Conservation (phyloP, 805 yeast species). For the Wickerhamiella siamensis region DNA sequence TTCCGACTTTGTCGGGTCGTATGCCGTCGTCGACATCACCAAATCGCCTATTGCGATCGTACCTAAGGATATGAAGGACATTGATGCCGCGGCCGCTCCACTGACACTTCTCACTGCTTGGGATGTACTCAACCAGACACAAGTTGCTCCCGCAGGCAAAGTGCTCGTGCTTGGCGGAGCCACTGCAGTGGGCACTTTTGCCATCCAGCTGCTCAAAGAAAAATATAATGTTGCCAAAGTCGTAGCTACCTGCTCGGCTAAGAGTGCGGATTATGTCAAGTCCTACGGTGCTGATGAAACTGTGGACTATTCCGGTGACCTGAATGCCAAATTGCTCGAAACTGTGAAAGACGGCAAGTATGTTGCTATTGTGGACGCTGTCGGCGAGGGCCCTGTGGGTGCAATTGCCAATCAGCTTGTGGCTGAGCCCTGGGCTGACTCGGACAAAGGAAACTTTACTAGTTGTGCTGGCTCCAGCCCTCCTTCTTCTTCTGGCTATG, state of each 20-base stretch:
- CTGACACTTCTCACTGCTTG: constrained; percentile 51
- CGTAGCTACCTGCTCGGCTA: constrained; percentile 39
- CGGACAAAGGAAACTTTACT: constrained; percentile 35
- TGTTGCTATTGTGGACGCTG: constrained; percentile 51
- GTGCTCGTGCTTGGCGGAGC: constrained; percentile 62
- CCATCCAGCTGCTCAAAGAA: constrained; percentile 43
- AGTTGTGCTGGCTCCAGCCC: constrained; percentile 43
- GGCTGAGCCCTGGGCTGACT: constrained; percentile 26
- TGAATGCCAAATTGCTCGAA: constrained; percentile 1
- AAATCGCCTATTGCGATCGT: constrained; percentile 33
- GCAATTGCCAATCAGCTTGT: constrained; percentile 30
- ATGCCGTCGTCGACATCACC: constrained; percentile 7
- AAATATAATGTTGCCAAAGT: constrained; percentile 35
- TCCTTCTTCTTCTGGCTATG: constrained; percentile 8
- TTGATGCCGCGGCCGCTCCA: constrained; percentile 53
- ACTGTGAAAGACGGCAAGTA: not conserved
- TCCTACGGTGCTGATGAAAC: constrained; percentile 41
- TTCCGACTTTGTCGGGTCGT: constrained; percentile 18
- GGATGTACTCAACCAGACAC: constrained; percentile 26
- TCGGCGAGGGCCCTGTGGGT: constrained; percentile 42
- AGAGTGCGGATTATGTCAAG: constrained; percentile 33
- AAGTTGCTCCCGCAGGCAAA: constrained; percentile 30
- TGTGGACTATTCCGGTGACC: constrained; percentile 19
- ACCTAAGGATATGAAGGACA: constrained; percentile 34
- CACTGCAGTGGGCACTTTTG: constrained; percentile 51